Evolutionary conservation across 495 filamentous ascomycete species (phyloP).

Genomic region (Cercophora sp.): DNA sequence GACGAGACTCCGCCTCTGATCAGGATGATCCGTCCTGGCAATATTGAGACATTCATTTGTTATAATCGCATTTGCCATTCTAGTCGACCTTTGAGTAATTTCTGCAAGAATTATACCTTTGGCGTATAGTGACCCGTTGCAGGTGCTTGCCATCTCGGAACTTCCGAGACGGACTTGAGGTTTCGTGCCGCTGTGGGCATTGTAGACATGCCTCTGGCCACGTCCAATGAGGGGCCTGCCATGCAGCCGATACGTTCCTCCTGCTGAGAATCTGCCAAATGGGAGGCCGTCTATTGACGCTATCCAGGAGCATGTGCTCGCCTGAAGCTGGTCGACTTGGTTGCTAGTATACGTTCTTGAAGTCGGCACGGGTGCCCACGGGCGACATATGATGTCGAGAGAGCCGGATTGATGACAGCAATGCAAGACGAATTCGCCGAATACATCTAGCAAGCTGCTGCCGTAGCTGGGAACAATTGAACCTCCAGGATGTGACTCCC

Average conservation of each 20-base stretch:
- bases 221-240: background rate
- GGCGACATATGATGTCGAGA: background rate
- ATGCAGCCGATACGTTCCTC: background rate
- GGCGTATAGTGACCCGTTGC: background rate
- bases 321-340: background rate
- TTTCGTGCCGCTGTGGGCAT: background rate
- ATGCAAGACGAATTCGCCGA: background rate
- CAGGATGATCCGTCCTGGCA: background rate
- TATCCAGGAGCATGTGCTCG: background rate
- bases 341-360: background rate
- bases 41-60: background rate
- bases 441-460: background rate
- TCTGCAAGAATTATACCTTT: background rate
- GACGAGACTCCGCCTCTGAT: background rate
- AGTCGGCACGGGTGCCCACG: background rate
- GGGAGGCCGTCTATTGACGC: background rate
- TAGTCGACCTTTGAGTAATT: background rate
- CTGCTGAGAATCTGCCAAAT: background rate
- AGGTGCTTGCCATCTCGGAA: background rate
- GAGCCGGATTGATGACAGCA: background rate
- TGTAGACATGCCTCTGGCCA: background rate
- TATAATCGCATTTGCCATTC: background rate
- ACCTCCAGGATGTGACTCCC: too few species aligned
- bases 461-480: background rate
- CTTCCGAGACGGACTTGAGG: background rate